These are phyloP conservation scores for Umbelopsis sp. DNA, from an alignment of 192 early-diverging fungal species.

Conservation along the genomic window DNA sequence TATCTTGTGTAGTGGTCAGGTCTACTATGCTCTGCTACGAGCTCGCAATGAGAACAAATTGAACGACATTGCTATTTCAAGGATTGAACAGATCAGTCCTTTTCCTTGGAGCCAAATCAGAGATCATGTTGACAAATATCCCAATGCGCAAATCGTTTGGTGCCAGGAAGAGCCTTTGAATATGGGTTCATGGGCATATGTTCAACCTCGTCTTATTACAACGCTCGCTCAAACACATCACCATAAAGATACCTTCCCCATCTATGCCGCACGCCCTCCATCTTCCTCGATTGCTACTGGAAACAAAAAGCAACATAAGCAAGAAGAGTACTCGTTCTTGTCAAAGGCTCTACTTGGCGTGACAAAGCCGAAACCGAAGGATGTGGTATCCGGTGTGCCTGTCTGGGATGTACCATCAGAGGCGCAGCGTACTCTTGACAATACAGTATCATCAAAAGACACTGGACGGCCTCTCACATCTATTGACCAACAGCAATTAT, in stretches of 20 bases:
- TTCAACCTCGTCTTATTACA: slow-evolving; percentile 85
- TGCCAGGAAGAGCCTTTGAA: slow-evolving; percentile 96
- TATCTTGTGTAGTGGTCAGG: slow-evolving; percentile 95
- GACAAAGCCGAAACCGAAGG: slow-evolving; percentile 56
- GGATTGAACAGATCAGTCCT: slow-evolving; percentile 91
- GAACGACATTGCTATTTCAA: slow-evolving; percentile 86
- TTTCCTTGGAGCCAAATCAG: slow-evolving; percentile 93
- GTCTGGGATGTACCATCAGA: slow-evolving; percentile 46
- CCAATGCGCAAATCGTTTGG: slow-evolving; percentile 92
- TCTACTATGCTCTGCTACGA: slow-evolving; percentile 90
- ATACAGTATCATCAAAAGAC: background rate
- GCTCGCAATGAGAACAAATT: slow-evolving; percentile 92
- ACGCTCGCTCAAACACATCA: slow-evolving; percentile 71
- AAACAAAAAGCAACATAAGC: slow-evolving; percentile 91
- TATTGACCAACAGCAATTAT: background rate
- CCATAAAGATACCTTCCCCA: slow-evolving; percentile 55
- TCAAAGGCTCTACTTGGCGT: slow-evolving; percentile 74
- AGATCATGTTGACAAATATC: slow-evolving; percentile 87
- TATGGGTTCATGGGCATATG: slow-evolving; percentile 89
- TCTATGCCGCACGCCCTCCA: slow-evolving; percentile 79
- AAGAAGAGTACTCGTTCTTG: slow-evolving; percentile 75
- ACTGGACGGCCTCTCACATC: background rate
- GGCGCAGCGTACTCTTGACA: no score
- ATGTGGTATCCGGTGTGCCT: slow-evolving; percentile 72
- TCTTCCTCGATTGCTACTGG: slow-evolving; percentile 89